phyloP scores from a whole-genome alignment of 2,329 filamentous ascomycete species.

The Chaetomium globosum region DNA sequence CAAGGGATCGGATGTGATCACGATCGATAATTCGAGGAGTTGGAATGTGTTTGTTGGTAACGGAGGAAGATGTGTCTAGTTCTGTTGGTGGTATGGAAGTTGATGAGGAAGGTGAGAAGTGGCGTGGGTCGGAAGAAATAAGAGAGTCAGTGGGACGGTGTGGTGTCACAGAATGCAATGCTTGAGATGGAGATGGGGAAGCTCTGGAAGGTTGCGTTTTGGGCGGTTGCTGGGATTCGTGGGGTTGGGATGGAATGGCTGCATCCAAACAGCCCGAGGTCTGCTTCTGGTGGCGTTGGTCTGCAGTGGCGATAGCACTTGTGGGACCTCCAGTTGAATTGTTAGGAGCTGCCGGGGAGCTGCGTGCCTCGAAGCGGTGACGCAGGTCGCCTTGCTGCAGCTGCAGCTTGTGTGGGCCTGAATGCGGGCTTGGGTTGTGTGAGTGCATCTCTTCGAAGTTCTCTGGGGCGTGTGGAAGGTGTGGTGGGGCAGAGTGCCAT shows the following conservation, averaged over 20 bases:
- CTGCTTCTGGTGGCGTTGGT: conserved; percentile 6
- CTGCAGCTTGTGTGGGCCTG: conserved; percentile 22
- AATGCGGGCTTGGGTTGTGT: conserved; percentile 5
- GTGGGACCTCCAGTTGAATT: neutral
- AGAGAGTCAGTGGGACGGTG: neutral
- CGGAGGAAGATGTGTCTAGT: conserved; percentile 12
- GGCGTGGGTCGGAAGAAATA: neutral
- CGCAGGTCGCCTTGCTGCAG: conserved; percentile 27
- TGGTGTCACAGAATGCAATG: neutral
- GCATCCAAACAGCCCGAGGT: neutral
- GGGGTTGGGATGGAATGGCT: neutral
- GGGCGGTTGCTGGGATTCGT: neutral
- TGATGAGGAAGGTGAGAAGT: neutral
- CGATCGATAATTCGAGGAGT: conserved; percentile 12
- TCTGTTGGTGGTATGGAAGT: neutral
- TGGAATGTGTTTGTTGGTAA: neutral
- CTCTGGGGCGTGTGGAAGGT: neutral
- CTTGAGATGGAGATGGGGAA: neutral
- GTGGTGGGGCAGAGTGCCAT: conserved; percentile 15
- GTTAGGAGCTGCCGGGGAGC: neutral
- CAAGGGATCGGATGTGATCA: conserved; percentile 22
- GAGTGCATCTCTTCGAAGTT: neutral
- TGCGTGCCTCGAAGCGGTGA: conserved; percentile 23
- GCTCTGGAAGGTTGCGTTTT: neutral
- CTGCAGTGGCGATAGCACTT: neutral